phyloP scores from a whole-genome alignment of 2,329 filamentous ascomycete genomes.

The Stagonosporopsis tanaceti region DNA sequence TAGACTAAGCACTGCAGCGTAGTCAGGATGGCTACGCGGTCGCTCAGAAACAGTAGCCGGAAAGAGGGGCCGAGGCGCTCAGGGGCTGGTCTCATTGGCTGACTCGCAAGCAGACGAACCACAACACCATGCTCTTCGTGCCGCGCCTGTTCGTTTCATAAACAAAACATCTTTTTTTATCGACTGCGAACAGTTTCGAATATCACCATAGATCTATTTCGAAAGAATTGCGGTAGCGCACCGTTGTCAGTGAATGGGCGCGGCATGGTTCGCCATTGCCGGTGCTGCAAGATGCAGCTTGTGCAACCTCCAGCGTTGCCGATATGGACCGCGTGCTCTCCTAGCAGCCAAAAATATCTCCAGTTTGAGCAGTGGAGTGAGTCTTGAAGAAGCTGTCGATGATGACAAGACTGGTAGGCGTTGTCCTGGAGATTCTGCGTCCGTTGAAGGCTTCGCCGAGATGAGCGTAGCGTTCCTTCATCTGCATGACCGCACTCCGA shows the following conservation, averaged over 20 bases:
- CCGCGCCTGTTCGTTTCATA: slow-evolving; percentile 28
- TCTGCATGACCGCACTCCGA: neutral
- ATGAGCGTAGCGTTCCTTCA: neutral
- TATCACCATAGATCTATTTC: slow-evolving; percentile 17
- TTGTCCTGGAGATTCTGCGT: slow-evolving; percentile 1
- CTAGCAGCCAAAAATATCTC: slow-evolving; percentile 4
- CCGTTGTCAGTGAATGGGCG: neutral
- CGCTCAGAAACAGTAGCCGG: slow-evolving; percentile 22
- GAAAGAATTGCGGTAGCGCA: neutral
- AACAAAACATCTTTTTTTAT: slow-evolving; percentile 25
- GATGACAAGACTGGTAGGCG: slow-evolving; percentile 12
- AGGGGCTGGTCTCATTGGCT: slow-evolving; percentile 28
- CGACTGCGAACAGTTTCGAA: slow-evolving; percentile 12
- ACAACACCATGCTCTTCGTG: slow-evolving; percentile 28
- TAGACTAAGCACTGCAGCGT: slow-evolving; percentile 39
- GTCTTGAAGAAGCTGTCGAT: neutral
- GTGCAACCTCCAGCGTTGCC: slow-evolving; percentile 5
- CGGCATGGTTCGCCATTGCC: neutral
- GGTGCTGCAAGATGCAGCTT: slow-evolving; percentile 4
- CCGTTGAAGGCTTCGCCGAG: neutral
- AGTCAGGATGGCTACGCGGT: slow-evolving; percentile 34
- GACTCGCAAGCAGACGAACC: slow-evolving; percentile 18
- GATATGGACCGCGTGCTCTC: neutral
- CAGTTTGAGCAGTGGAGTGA: slow-evolving; percentile 2
- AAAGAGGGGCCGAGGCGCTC: slow-evolving; percentile 41